phyloP scores from a whole-genome alignment of 345 rosid genomes.

The Dimocarpus longan region DNA sequence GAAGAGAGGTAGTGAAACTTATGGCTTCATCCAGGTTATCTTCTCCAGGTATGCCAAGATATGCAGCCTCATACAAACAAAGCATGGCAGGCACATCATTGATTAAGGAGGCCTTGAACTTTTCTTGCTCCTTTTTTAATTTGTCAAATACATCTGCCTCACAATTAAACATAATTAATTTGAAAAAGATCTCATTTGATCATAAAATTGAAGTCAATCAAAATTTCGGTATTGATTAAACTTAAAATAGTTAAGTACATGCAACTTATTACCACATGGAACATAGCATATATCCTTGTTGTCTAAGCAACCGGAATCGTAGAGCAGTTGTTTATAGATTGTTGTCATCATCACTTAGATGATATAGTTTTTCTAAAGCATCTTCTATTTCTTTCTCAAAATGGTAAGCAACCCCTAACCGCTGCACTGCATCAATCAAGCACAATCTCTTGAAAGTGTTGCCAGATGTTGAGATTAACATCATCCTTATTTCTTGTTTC shows the following conservation, averaged over 20 bases:
- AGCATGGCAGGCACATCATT: slow-evolving; percentile 16
- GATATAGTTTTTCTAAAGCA: too few relatives aligned
- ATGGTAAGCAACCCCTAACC: too few relatives aligned
- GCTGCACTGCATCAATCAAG: too few relatives aligned
- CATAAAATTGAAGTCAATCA: too few relatives aligned
- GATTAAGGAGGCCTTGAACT: slow-evolving; percentile 1
- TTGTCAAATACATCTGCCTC: slow-evolving; percentile 8
- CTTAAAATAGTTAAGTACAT: too few relatives aligned
- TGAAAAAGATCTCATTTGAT: background rate
- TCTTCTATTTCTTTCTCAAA: too few relatives aligned
- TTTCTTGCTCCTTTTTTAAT: slow-evolving; percentile 8
- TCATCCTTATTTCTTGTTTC: too few relatives aligned
- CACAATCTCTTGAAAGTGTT: too few relatives aligned
- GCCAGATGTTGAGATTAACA: too few relatives aligned
- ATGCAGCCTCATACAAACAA: slow-evolving; percentile 20
- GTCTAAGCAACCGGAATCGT: slow-evolving; percentile 34
- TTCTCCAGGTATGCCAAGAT: slow-evolving; percentile 22
- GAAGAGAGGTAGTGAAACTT: slow-evolving; percentile 15
- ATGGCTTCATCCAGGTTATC: slow-evolving; percentile 25
- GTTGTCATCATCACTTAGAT: background rate
- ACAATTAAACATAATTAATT: background rate
- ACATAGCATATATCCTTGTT: slow-evolving; percentile 22
- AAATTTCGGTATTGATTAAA: too few relatives aligned
- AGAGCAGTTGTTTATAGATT: slow-evolving; percentile 22
- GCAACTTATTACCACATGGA: slow-evolving; percentile 20